phyloP scores from a whole-genome alignment of 2,329 filamentous ascomycete species.

The Botrytis deweyae region DNA sequence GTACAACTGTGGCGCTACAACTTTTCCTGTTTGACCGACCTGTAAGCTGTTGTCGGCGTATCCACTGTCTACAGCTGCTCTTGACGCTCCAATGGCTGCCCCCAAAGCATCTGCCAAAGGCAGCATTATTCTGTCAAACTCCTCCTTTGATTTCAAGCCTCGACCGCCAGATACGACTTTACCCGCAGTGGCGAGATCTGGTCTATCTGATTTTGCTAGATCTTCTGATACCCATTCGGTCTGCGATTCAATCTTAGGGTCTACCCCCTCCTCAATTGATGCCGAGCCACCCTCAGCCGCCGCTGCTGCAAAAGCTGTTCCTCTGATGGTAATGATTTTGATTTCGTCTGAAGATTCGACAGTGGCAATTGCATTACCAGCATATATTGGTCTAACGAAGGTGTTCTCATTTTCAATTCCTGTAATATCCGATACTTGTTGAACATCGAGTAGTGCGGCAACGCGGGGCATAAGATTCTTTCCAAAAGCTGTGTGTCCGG shows the following conservation, averaged over 20 bases:
- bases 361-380: constrained; percentile 94
- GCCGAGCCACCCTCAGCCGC: constrained; percentile 72
- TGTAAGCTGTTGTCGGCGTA: constrained; percentile 98
- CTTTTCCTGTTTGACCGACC: constrained; percentile 98
- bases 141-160: constrained; percentile 95
- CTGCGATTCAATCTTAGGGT: constrained; percentile 71
- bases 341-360: constrained; percentile 84
- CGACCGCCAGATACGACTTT: constrained; percentile 92
- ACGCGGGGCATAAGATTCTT: constrained; percentile 93
- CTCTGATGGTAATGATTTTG: constrained; percentile 90
- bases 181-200: constrained; percentile 85
- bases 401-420: constrained; percentile 85
- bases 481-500: constrained; percentile 90
- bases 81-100: constrained; percentile 92
- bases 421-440: constrained; percentile 92
- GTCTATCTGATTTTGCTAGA: constrained; percentile 87
- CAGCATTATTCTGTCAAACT: constrained; percentile 90
- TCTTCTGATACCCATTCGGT: constrained; percentile 95
- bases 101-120: constrained; percentile 90
- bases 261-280: constrained; percentile 74
- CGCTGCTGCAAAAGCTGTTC: constrained; percentile 82
- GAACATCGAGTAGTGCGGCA: constrained; percentile 84
- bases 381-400: constrained; percentile 95
- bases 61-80: constrained; percentile 93
- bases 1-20: constrained; percentile 93